Base-by-base conservation (phyloP, 192 early-diverging fungal species). In the Rhizoclosmatium sp. region DNA sequence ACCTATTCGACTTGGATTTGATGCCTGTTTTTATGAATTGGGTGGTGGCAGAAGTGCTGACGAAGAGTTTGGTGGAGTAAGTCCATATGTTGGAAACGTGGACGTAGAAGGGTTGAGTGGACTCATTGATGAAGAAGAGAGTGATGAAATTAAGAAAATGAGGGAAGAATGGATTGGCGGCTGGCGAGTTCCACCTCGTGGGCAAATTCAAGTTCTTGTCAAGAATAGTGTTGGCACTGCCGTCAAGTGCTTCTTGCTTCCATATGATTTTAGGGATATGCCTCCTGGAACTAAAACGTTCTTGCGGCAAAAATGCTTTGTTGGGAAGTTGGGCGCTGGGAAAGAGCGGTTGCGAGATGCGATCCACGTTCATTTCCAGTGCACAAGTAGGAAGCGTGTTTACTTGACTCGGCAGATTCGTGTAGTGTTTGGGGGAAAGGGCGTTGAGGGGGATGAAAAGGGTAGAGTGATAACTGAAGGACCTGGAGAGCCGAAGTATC, bases 151-250 rank as follows among this genome's bases (percentile, higher is more conserved):
- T 31, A 16, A 47, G 31, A 69, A 74, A 23, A 60, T 65, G 16
- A 68, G 76, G 79, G 51, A 71, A 47, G 78, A 82, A 16, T 71
- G 68, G 60, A 87, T 78, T 66, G 80, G 87, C 19, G 91, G 92
- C 0, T 94, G 93, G 82, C 78, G 93, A 39, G 71, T 95, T 3
- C 94, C 94, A 23, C 77, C 82, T 1, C 85, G 90, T 68, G 94
- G 94, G 3, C 94, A 94, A 69, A 73, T 95, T 12, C 93, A 94
- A 70, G 89, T 95, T 59, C 87, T 94, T 58, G 93, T 95, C 77
- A 93, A 94, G 77, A 95, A 95, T 71, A 90, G 90, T 0, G 87
- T 88, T 78, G 87, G 88, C 54, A 94, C 94, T 0, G 93, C 90
- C 0, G 90, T 95, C 66, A 95, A 95, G 76, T 79, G 95, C 0